Evolutionary conservation across 495 filamentous ascomycete species (phyloP).

Genomic region (Xylaria scruposa): DNA sequence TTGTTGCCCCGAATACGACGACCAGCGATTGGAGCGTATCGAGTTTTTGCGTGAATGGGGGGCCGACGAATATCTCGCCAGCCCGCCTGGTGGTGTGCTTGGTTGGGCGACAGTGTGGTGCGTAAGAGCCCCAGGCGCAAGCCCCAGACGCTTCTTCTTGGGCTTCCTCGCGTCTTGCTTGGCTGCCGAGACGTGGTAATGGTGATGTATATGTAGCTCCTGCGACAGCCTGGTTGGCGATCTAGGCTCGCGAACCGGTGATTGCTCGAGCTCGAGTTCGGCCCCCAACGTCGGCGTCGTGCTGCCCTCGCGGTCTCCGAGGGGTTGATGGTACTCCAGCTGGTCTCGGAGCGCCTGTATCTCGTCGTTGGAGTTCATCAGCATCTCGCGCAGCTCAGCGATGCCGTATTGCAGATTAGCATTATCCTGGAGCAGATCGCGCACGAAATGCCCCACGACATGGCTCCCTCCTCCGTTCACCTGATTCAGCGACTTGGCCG

Average conservation of each 20-base stretch:
- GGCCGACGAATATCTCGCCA: slow-evolving; percentile 53
- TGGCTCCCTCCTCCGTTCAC: slow-evolving; percentile 57
- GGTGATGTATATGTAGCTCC: slow-evolving; percentile 89
- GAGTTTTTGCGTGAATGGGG: slow-evolving; percentile 69
- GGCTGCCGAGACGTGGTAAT: slow-evolving; percentile 75
- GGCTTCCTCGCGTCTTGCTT: slow-evolving; percentile 68
- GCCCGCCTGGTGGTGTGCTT: slow-evolving; percentile 46
- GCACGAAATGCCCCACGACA: slow-evolving; percentile 91
- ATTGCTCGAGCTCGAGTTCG: slow-evolving; percentile 67
- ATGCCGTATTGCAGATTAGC: slow-evolving; percentile 90
- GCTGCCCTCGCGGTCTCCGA: slow-evolving; percentile 48
- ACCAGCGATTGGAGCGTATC: slow-evolving; percentile 66
- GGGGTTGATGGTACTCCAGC: slow-evolving; percentile 78
- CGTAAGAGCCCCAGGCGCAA: slow-evolving; percentile 65
- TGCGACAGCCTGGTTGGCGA: slow-evolving; percentile 61
- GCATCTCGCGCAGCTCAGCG: slow-evolving; percentile 87
- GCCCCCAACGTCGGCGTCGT: slow-evolving; percentile 65
- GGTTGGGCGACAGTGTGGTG: slow-evolving; percentile 50
- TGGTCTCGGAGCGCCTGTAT: slow-evolving; percentile 86
- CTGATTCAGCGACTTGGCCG: slow-evolving; percentile 64
- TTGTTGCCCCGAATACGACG: slow-evolving; percentile 64
- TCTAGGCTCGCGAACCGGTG: slow-evolving; percentile 37
- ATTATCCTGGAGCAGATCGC: slow-evolving; percentile 94
- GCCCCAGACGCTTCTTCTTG: slow-evolving; percentile 72
- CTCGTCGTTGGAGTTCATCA: slow-evolving; percentile 92